A percentile compares a stretch with the other conserved stretches of the same genome.
Evolutionary conservation across 495 filamentous ascomycete species (phyloP).

Genomic region (Haplographium delicatum): DNA sequence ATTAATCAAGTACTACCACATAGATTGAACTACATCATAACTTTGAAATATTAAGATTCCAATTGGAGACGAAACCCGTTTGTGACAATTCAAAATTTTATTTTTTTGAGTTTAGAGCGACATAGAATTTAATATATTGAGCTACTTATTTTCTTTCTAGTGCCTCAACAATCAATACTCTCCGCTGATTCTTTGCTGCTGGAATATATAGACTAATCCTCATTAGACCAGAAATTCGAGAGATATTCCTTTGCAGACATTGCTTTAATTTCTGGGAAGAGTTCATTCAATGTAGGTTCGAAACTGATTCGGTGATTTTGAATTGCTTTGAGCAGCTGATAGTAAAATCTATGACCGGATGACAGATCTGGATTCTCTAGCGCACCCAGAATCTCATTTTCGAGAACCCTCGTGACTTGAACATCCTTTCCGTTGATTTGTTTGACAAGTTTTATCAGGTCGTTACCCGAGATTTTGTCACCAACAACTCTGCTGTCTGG

Average conservation of each 20-base stretch:
- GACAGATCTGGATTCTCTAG: conserved; percentile 2
- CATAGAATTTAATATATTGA: too few species aligned
- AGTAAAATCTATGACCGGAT: background rate
- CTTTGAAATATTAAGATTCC: too few species aligned
- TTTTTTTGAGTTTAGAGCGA: too few species aligned
- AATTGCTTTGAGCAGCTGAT: background rate
- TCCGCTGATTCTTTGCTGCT: too few species aligned
- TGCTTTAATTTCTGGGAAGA: background rate
- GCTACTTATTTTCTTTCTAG: too few species aligned
- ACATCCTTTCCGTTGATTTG: background rate
- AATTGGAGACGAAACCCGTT: too few species aligned
- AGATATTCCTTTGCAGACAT: background rate
- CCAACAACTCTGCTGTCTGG: conserved; percentile 1
- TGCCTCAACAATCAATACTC: too few species aligned
- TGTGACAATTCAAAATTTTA: too few species aligned
- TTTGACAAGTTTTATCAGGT: background rate
- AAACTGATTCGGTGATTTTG: background rate
- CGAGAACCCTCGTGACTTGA: background rate
- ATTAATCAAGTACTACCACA: too few species aligned
- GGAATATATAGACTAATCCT: too few species aligned
- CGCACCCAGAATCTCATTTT: background rate
- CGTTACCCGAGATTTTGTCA: background rate
- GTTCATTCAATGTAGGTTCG: background rate
- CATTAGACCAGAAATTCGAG: background rate
- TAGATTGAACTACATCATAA: too few species aligned